Percentiles rank a stretch among this genome's conserved stretches.
Evolutionary conservation across 2,329 filamentous ascomycete species (phyloP).

Genomic region (Arthrobotrys entomopaga): DNA sequence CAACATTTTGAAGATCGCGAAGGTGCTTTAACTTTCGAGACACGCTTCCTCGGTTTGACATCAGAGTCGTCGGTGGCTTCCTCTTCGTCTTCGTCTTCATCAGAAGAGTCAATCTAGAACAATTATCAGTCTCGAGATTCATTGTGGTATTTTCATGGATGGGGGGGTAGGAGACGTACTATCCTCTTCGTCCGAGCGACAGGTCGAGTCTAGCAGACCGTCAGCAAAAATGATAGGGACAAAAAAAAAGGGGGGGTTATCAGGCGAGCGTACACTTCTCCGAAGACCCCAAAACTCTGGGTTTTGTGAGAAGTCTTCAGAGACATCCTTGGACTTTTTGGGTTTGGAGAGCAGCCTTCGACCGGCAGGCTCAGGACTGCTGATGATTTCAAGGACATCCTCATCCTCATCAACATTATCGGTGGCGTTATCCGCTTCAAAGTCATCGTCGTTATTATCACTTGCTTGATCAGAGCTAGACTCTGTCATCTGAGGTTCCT

Average conservation of each 20-base stretch:
- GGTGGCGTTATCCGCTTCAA: constrained; percentile 69
- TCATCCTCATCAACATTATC: constrained; percentile 76
- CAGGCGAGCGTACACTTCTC: constrained; percentile 76
- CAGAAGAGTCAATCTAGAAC: constrained; percentile 55
- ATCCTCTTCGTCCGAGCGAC: constrained; percentile 64
- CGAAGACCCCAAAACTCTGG: constrained; percentile 94
- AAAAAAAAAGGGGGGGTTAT: neutral
- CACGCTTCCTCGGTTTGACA: constrained; percentile 43
- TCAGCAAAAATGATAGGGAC: constrained; percentile 22
- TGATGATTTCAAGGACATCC: constrained; percentile 75
- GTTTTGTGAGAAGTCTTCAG: constrained; percentile 66
- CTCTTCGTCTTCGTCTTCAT: constrained; percentile 56
- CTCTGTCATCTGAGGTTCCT: constrained; percentile 50
- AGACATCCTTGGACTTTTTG: constrained; percentile 45
- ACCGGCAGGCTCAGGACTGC: constrained; percentile 47
- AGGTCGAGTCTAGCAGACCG: constrained; percentile 64
- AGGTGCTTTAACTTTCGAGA: constrained; percentile 19
- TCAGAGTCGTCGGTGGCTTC: constrained; percentile 41
- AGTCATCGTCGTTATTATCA: constrained; percentile 79
- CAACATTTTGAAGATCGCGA: constrained; percentile 35
- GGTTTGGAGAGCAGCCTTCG: constrained; percentile 35
- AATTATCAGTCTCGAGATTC: constrained; percentile 32
- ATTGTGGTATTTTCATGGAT: constrained; percentile 11
- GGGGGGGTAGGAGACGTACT: constrained; percentile 43
- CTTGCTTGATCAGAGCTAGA: constrained; percentile 64